Base-by-base conservation (phyloP, 2,329 filamentous ascomycete species). In the Botryotinia convoluta region DNA sequence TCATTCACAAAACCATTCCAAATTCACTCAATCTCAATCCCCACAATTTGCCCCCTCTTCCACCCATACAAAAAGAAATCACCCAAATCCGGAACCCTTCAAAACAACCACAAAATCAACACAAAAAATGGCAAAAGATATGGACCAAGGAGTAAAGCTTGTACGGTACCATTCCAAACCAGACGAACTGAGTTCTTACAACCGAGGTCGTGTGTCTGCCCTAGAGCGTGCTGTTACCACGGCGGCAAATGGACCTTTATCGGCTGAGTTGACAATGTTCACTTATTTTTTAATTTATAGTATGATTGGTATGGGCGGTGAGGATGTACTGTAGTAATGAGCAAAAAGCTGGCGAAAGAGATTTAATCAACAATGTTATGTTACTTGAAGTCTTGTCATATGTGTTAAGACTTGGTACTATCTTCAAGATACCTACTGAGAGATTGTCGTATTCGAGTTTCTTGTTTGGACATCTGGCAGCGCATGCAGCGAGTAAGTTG, bases 221-320 rank as follows among this genome's bases (percentile, higher is more conserved):
- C 61, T 20, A 63, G 61, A 63, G 61, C 39, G 61, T 63, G 61
- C 39, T 44, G 61, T 63, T 63, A 63, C 61, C 61, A 63, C 61
- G 61, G 61, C 61, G 61, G 61, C n/a, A 63, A 63, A 63, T 63
- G 61, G 61, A 44, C 64, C 45, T 68, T 68, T 54, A 32, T 48
- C 29, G 22, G 22, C 20, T n/a, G 35, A n/a, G 32, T 5, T 51
- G 44, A n/a, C 2, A 18, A 26, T 26, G 4, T 51, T 51, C 22
- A 26, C 22, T 51, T 14, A 12, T 51, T 51, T 0, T 14, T 26
- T 2, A 5, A 26, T 51, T 2, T 51, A 51, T 14, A 51, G 9
- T 14, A 51, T 51, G 45, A 10, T 26, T 51, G 10, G 22, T 51
- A 14, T 12, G 4, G 22, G 45, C 45, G 45, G 22, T 51, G 45